A percentile compares a stretch with the other conserved stretches of the same genome.
phyloP scores from a whole-genome alignment of 202 grass and related monocot genomes.

The Panicum hallii region DNA sequence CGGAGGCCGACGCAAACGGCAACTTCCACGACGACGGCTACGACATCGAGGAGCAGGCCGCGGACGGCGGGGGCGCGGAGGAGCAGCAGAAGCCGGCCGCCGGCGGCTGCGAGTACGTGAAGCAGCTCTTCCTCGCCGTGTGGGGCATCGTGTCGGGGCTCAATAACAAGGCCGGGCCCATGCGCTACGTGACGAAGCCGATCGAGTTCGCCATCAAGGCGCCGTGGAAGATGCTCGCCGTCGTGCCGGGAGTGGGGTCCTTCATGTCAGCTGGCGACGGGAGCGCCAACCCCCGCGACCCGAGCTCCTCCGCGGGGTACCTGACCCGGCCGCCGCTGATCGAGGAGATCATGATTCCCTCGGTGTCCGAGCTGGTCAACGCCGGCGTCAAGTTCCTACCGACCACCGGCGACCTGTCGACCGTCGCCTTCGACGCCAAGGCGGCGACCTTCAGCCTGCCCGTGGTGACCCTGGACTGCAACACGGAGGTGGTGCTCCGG shows the following conservation, averaged over 20 bases:
- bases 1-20: neutral
- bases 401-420: constrained; percentile 58
- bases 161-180: constrained; percentile 30
- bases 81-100: neutral
- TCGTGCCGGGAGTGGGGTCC: constrained; percentile 54
- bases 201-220: constrained; percentile 67
- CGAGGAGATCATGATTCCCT: constrained; percentile 87
- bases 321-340: constrained; percentile 63
- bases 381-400: constrained; percentile 64
- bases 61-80: neutral
- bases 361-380: constrained; percentile 62
- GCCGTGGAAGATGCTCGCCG: constrained; percentile 80
- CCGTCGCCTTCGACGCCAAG: constrained; percentile 61
- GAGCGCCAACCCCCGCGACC: constrained; percentile 30
- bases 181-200: constrained; percentile 60
- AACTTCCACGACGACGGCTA: constrained; percentile 36
- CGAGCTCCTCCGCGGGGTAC: neutral
- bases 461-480: constrained; percentile 56
- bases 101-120: constrained; percentile 43
- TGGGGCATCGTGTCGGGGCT: constrained; percentile 53
- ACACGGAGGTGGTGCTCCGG: constrained; percentile 69
- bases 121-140: constrained; percentile 54
- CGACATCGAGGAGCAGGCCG: constrained; percentile 52
- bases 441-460: constrained; percentile 69
- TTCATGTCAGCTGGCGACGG: constrained; percentile 48